A percentile compares a stretch with the other conserved stretches of the same genome.
phyloP scores from a whole-genome alignment of 2,329 filamentous ascomycete species.

The Colletotrichum coccodes region DNA sequence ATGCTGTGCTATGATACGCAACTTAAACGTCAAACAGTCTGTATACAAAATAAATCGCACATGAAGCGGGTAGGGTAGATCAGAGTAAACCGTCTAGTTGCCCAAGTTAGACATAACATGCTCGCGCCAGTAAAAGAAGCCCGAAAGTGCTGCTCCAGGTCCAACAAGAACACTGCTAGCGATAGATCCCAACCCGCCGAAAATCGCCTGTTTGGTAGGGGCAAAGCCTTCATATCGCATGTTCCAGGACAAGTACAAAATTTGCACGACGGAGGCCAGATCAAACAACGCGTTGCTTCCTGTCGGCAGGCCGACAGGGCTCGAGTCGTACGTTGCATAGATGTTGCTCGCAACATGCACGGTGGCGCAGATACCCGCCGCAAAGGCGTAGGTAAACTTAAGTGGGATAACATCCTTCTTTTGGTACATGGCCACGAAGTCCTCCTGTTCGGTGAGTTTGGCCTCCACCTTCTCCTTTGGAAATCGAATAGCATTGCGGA shows the following conservation, averaged over 20 bases:
- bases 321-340: neutral
- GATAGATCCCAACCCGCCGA: neutral
- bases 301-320: neutral
- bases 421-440: slow-evolving; percentile 4
- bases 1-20: too few species aligned
- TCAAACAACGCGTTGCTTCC: slow-evolving; percentile 29
- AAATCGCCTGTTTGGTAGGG: neutral
- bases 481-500: neutral
- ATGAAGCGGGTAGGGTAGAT: too few species aligned
- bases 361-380: neutral
- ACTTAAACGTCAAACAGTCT: too few species aligned
- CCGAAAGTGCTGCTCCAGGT: neutral
- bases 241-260: neutral
- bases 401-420: slow-evolving; percentile 5
- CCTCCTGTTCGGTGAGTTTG: neutral
- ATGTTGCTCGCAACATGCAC: neutral
- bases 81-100: neutral
- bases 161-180: neutral
- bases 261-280: neutral
- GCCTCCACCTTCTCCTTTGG: neutral
- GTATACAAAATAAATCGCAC: neutral
- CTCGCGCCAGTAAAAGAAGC: slow-evolving; percentile 17
- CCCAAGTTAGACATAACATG: neutral
- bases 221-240: neutral
- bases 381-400: slow-evolving; percentile 1